Evolutionary conservation across 495 filamentous ascomycete species (phyloP).

Genomic region (Aspergillus steynii): DNA sequence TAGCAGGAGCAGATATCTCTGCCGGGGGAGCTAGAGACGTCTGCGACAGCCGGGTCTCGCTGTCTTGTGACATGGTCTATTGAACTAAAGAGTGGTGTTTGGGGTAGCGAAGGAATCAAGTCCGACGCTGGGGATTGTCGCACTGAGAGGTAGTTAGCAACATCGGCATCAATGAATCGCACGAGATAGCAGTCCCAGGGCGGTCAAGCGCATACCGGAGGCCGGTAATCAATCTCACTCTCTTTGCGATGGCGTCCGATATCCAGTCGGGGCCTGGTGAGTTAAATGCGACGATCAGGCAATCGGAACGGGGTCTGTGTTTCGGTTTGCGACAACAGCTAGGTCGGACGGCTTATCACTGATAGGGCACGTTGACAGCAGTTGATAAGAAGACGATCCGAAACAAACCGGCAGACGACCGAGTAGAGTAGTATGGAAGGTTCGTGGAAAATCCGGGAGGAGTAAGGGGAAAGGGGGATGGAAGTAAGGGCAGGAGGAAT

Average conservation of each 20-base stretch:
- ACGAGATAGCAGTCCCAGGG: constrained; percentile 18
- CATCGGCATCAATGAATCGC: constrained; percentile 11
- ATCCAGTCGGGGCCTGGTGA: background rate
- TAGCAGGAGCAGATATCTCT: constrained; percentile 41
- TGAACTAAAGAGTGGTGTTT: constrained; percentile 8
- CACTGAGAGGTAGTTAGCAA: constrained; percentile 21
- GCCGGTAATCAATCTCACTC: background rate
- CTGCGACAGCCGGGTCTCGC: constrained; percentile 30
- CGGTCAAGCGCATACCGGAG: constrained; percentile 36
- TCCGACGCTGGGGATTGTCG: constrained; percentile 25
- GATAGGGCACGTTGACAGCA: constrained; percentile 9
- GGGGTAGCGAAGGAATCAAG: constrained; percentile 13
- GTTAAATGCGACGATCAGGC: background rate
- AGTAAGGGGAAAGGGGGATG: constrained; percentile 19
- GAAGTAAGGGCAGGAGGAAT: constrained; percentile 22
- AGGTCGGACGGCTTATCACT: constrained; percentile 25
- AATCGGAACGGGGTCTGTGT: background rate
- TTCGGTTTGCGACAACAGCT: background rate
- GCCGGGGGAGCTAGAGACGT: constrained; percentile 41
- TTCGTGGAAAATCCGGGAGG: constrained; percentile 7
- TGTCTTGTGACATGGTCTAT: constrained; percentile 40
- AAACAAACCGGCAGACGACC: background rate
- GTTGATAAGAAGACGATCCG: constrained; percentile 6
- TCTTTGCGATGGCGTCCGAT: background rate
- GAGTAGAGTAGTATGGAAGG: constrained; percentile 12